A percentile compares a stretch with the other conserved stretches of the same genome.
These are phyloP conservation scores for Dalbergia cultrata DNA, from an alignment of 306 rosid genomes.

Conservation along the genomic window DNA sequence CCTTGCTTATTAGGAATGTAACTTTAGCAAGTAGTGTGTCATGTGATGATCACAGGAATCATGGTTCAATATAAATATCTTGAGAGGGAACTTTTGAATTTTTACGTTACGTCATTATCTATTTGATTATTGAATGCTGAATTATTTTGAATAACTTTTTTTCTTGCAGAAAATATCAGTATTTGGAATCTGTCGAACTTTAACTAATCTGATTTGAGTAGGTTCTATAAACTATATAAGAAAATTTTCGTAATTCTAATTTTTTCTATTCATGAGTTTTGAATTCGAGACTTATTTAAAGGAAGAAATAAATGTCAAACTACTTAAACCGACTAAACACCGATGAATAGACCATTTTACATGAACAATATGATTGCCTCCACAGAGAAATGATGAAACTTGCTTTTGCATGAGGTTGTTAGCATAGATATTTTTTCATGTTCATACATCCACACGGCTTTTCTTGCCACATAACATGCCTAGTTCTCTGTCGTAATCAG, in stretches of 20 bases:
- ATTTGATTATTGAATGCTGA: neutral
- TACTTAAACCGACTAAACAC: too few species aligned
- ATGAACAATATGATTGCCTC: neutral
- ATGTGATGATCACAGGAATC: slow-evolving; percentile 38
- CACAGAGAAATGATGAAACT: slow-evolving; percentile 17
- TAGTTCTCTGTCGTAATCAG: slow-evolving; percentile 42
- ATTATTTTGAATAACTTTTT: too few species aligned
- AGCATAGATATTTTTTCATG: neutral
- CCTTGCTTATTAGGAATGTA: slow-evolving; percentile 16
- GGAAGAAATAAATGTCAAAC: too few species aligned
- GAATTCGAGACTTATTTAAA: too few species aligned
- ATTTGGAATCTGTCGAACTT: too few species aligned
- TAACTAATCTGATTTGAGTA: too few species aligned
- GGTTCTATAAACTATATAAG: too few species aligned
- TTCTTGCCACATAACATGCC: slow-evolving; percentile 43
- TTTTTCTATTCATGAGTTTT: too few species aligned
- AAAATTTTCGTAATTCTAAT: too few species aligned
- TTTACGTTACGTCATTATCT: slow-evolving; percentile 12
- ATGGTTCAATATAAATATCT: slow-evolving; percentile 5
- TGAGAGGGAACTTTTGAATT: neutral
- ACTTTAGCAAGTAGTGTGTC: slow-evolving; percentile 1
- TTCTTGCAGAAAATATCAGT: too few species aligned
- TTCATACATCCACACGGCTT: slow-evolving; percentile 16
- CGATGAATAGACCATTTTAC: neutral
- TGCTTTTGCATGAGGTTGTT: neutral